Evolutionary conservation across 1,139 yeast genomes (phyloP), one percentile per base, ranked within the genome.

Genomic region (Pichia sp.): DNA sequence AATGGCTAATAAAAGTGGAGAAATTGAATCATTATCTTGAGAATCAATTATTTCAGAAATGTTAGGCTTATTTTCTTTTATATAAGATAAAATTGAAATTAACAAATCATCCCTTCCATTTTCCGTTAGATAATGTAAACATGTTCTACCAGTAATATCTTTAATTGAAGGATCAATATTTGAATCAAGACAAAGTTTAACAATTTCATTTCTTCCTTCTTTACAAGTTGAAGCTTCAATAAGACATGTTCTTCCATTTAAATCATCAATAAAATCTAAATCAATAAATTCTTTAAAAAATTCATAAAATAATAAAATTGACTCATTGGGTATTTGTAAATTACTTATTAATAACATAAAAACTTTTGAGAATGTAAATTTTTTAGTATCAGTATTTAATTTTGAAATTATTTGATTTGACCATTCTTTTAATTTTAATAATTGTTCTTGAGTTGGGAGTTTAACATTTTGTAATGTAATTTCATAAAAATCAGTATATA

Each of bases 101-200:
- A 82, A 68, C 30, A 82, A 63, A 50, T 80, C 87, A 25, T 70
- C 59, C 48, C 85, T 65, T 39, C 84, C 83, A 52, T 74, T 65
- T 55, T 82, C 89, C 6, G 95, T 77, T 1, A 96, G 95, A 61
- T 90, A 87, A 63, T 92, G 97, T 12, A 92, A 66, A 34, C 97
- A 90, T 3, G 83, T 81, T 54, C 94, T 74, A 4, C 95, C 96
- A 54, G 85, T 82, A 37, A 74, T 73, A 58, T 84, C 94, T 47
- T 67, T 69, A 24, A 70, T 63, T 6, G 70, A 63, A 4, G 67
- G 64, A 46, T 66, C 67, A 12, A 67, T 66, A 37, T 52, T 54
- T 20, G 55, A 45, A n/a, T 51, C 44, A 9, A 62, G 48, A 35
- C 60, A 58, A 38, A 71, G 57, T 33, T 66, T 57, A 41, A 75